Percentiles rank a stretch among this genome's conserved stretches.
phyloP scores from a whole-genome alignment of 176 grass and related monocot species.

The Carex littledalei region DNA sequence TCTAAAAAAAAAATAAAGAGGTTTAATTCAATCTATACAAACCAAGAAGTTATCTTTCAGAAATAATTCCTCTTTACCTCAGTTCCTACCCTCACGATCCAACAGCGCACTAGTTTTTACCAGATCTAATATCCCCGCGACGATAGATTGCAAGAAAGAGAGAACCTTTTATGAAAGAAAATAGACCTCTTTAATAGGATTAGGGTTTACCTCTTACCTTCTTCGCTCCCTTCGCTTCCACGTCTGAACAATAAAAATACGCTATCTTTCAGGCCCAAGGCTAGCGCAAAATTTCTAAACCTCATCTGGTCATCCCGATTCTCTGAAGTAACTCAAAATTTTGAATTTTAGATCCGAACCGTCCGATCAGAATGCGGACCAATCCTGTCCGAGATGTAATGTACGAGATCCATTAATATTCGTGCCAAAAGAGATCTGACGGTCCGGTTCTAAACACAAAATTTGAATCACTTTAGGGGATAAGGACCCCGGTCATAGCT shows the following conservation, averaged over 20 bases:
- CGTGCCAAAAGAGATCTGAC: no score
- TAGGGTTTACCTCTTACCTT: not conserved
- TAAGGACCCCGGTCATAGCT: no score
- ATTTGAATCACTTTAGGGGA: no score
- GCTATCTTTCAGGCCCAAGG: not conserved
- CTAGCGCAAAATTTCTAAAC: not conserved
- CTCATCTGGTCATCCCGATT: not conserved
- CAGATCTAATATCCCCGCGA: not conserved
- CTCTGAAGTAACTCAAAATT: no score
- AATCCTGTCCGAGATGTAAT: no score
- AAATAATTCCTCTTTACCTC: not conserved
- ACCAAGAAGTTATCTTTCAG: not conserved
- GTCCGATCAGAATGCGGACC: no score
- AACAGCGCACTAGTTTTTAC: not conserved
- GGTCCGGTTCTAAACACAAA: no score
- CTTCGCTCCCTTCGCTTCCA: not conserved
- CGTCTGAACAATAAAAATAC: not conserved
- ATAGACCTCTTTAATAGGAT: not conserved
- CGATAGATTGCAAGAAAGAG: not conserved
- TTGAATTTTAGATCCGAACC: no score
- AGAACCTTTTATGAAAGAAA: not conserved
- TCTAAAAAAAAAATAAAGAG: not conserved
- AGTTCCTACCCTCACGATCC: not conserved
- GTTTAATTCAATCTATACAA: not conserved
- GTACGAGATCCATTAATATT: no score